These are phyloP conservation scores for Craterostigma plantagineum DNA, from an alignment of 257 asterid genomes.

Conservation along the genomic window DNA sequence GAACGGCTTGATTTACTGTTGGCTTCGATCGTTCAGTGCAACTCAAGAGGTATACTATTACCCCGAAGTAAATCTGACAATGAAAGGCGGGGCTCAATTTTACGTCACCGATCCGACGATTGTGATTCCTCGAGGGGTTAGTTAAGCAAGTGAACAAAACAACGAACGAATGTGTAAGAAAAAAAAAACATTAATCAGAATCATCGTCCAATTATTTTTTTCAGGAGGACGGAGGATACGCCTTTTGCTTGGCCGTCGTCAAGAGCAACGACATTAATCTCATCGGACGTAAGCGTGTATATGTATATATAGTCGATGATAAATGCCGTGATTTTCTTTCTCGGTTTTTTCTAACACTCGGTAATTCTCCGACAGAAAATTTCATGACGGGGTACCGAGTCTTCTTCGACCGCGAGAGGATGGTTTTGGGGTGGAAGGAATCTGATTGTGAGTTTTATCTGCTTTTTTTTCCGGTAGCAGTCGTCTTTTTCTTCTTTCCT, in stretches of 20 bases:
- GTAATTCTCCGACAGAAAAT: conserved; percentile 34
- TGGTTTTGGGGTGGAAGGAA: conserved; percentile 76
- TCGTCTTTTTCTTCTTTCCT: not conserved
- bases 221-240: conserved; percentile 28
- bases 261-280: conserved; percentile 62
- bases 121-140: conserved; percentile 32
- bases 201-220: not conserved
- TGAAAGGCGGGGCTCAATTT: conserved; percentile 59
- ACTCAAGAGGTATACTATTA: conserved; percentile 20
- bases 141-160: conserved; percentile 1
- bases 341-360: not conserved
- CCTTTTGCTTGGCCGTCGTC: conserved; percentile 69
- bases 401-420: conserved; percentile 75
- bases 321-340: not conserved
- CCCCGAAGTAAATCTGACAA: conserved; percentile 63
- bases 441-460: conserved; percentile 62
- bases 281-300: conserved; percentile 78
- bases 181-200: conserved; percentile 7
- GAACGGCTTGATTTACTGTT: conserved; percentile 8
- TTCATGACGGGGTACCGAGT: conserved; percentile 81
- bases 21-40: conserved; percentile 28
- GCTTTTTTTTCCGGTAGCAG: no score
- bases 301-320: not conserved
- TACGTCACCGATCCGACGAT: conserved; percentile 30
- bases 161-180: conserved; percentile 6